Conservation (phyloP, 768 basidiomycete genomes). For the Boletus tomentosulus region DNA sequence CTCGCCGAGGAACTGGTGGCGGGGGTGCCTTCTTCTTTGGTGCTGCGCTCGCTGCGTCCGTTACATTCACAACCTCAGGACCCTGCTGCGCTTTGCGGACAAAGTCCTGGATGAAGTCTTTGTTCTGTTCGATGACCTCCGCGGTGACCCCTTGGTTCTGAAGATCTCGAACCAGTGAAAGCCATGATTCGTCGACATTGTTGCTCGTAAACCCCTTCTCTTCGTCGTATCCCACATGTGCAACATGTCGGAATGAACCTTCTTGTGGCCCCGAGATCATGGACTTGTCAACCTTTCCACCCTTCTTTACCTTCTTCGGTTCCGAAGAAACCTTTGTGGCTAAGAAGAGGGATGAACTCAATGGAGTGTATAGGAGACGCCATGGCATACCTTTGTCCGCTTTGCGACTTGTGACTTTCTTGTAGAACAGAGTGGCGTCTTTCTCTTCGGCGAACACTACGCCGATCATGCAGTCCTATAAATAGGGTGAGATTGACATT, state of each 20-base stretch:
- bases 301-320: slow-evolving; percentile 56
- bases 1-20: slow-evolving; percentile 32
- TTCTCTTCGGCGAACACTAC: slow-evolving; percentile 84
- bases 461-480: slow-evolving; percentile 84
- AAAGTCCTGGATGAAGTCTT: slow-evolving; percentile 87
- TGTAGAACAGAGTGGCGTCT: slow-evolving; percentile 81
- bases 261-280: slow-evolving; percentile 80
- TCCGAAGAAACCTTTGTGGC: slow-evolving; percentile 46
- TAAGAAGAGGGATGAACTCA: slow-evolving; percentile 7
- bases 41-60: slow-evolving; percentile 36
- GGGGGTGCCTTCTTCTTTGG: slow-evolving; percentile 44
- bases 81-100: slow-evolving; percentile 46
- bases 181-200: slow-evolving; percentile 91
- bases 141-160: slow-evolving; percentile 61
- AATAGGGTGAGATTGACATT: slow-evolving; percentile 1
- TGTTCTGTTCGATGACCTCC: slow-evolving; percentile 69
- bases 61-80: slow-evolving; percentile 29
- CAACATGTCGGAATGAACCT: slow-evolving; percentile 83
- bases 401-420: slow-evolving; percentile 75
- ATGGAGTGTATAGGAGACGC: not conserved
- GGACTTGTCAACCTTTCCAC: slow-evolving; percentile 87
- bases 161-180: slow-evolving; percentile 62
- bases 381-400: slow-evolving; percentile 46
- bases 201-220: slow-evolving; percentile 82
- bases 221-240: slow-evolving; percentile 91